A percentile compares a stretch with the other conserved stretches of the same genome.
Conservation (phyloP, 257 asterid genomes). For the Rhazya stricta region DNA sequence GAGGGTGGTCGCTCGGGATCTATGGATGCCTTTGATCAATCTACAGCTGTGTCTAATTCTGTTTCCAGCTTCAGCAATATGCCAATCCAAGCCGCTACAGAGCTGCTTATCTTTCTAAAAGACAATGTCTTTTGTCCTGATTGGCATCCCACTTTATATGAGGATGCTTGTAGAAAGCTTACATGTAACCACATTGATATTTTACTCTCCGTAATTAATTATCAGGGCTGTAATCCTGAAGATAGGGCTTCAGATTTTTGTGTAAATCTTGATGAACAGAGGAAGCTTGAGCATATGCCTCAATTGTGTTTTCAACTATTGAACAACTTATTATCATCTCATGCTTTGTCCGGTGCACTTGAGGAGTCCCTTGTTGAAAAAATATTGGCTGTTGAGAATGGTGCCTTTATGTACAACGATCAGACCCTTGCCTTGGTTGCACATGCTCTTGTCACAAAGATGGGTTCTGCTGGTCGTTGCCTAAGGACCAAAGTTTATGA, state of each 20-base stretch:
- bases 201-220: slow-evolving; percentile 58
- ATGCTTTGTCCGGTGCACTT: slow-evolving; percentile 53
- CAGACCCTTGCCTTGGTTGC: slow-evolving; percentile 88
- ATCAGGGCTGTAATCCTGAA: slow-evolving; percentile 48
- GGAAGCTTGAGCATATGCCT: slow-evolving; percentile 51
- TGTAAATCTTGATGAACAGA: slow-evolving; percentile 44
- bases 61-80: slow-evolving; percentile 51
- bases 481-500: slow-evolving; percentile 63
- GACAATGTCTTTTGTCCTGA: slow-evolving; percentile 62
- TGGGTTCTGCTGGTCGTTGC: slow-evolving; percentile 61
- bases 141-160: slow-evolving; percentile 54
- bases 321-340: slow-evolving; percentile 56
- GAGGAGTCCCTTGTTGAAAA: slow-evolving; percentile 68
- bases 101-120: slow-evolving; percentile 63
- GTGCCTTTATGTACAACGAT: slow-evolving; percentile 62
- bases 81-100: slow-evolving; percentile 77
- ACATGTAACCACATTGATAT: slow-evolving; percentile 48
- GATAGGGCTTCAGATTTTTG: slow-evolving; percentile 43
- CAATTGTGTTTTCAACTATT: slow-evolving; percentile 69
- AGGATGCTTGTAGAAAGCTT: slow-evolving; percentile 60
- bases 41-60: slow-evolving; percentile 46
- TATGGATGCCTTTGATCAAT: slow-evolving; percentile 71
- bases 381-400: slow-evolving; percentile 57
- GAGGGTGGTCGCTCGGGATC: slow-evolving; percentile 94
- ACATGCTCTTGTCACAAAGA: slow-evolving; percentile 56